These are phyloP conservation scores for Abortiporus biennis DNA, from an alignment of 1,284 basidiomycete genomes.

Conservation along the genomic window DNA sequence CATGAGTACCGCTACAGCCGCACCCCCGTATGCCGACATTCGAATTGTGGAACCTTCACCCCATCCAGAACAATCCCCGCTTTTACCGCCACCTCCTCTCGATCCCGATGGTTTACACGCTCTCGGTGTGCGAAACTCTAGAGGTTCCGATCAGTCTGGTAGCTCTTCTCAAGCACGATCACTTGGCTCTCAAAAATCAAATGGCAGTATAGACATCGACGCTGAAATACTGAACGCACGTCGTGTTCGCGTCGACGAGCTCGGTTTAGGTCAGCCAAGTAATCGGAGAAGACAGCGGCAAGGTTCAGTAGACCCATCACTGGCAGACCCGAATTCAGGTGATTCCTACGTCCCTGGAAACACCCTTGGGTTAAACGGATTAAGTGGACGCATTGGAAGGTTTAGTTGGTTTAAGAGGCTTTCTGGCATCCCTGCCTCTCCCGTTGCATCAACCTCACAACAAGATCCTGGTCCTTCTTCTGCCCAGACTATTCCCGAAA, in stretches of 20 bases:
- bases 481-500: no score
- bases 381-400: slow-evolving; percentile 36
- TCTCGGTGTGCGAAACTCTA: slow-evolving; percentile 26
- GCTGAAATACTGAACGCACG: slow-evolving; percentile 52
- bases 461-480: slow-evolving; percentile 13
- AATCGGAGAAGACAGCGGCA: no score
- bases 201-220: slow-evolving; percentile 21
- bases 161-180: slow-evolving; percentile 25
- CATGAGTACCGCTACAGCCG: no score
- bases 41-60: slow-evolving; percentile 22
- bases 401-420: slow-evolving; percentile 48
- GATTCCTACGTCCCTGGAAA: slow-evolving; percentile 19
- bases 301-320: slow-evolving; percentile 13
- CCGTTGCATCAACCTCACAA: slow-evolving; percentile 4
- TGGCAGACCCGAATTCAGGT: slow-evolving; percentile 16
- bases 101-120: slow-evolving; percentile 30
- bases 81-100: slow-evolving; percentile 34
- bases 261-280: no score
- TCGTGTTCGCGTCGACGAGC: slow-evolving; percentile 47
- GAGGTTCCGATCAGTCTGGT: slow-evolving; percentile 21
- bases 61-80: slow-evolving; percentile 25
- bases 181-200: slow-evolving; percentile 11
- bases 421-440: slow-evolving; percentile 15
- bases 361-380: slow-evolving; percentile 34
- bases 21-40: slow-evolving; percentile 15